A percentile compares a stretch with the other conserved stretches of the same genome.
phyloP scores from a whole-genome alignment of 345 rosid genomes.

The Linum usitatissimum region DNA sequence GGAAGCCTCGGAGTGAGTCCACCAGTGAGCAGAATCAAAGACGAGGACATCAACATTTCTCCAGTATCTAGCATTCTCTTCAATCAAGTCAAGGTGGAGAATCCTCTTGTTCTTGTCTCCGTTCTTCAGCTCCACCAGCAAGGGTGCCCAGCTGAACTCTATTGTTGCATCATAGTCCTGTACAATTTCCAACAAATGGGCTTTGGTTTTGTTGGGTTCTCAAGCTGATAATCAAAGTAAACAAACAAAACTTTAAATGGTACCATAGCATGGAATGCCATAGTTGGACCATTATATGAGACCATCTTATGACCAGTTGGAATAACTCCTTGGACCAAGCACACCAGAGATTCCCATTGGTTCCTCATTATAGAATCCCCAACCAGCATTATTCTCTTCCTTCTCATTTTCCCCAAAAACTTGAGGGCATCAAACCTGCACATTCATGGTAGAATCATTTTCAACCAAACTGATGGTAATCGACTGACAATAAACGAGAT shows the following conservation, averaged over 20 bases:
- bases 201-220: neutral
- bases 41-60: conserved; percentile 73
- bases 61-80: conserved; percentile 90
- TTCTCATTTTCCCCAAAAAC: conserved; percentile 72
- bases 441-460: too few species aligned
- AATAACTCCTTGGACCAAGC: conserved; percentile 78
- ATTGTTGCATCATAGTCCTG: conserved; percentile 75
- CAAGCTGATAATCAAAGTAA: neutral
- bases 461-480: too few species aligned
- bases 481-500: too few species aligned
- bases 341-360: conserved; percentile 96
- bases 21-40: conserved; percentile 97
- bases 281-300: conserved; percentile 62
- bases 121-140: conserved; percentile 72
- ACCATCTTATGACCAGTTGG: conserved; percentile 60
- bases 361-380: conserved; percentile 98
- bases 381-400: conserved; percentile 73
- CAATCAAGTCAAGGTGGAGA: conserved; percentile 73
- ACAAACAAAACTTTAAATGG: neutral
- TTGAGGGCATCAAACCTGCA: conserved; percentile 76
- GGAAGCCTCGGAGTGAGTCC: conserved; percentile 78
- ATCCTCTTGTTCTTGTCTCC: conserved; percentile 46
- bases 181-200: neutral
- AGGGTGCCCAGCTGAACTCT: conserved; percentile 89
- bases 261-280: conserved; percentile 86